Percentiles rank a stretch among this genome's conserved stretches.
phyloP scores from a whole-genome alignment of 108 stramenopile genomes.

The Skeletonema costatum region DNA sequence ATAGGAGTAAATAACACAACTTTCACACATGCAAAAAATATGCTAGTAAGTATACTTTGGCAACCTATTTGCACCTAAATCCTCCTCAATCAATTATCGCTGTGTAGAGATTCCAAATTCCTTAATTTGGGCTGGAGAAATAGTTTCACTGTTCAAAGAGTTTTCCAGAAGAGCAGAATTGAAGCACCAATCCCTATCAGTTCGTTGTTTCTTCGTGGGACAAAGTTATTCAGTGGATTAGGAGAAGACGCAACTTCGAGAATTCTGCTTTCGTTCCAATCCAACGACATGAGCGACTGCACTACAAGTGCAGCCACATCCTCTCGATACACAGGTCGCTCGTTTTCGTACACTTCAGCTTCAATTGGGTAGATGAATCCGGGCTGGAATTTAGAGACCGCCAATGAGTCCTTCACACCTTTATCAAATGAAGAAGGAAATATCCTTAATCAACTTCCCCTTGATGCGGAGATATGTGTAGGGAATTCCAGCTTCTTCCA shows the following conservation, averaged over 20 bases:
- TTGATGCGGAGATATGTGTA: constrained; percentile 66
- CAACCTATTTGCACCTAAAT: background rate
- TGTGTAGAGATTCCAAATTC: background rate
- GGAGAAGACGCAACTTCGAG: constrained; percentile 31
- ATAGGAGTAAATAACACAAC: background rate
- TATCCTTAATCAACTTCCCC: constrained; percentile 47
- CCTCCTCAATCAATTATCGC: background rate
- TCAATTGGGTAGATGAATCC: background rate
- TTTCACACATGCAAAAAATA: background rate
- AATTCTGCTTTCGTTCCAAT: constrained; percentile 65
- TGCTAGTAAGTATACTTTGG: background rate
- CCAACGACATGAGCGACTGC: constrained; percentile 68
- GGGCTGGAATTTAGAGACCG: constrained; percentile 11
- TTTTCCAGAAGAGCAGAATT: constrained; percentile 24
- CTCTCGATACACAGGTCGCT: constrained; percentile 53
- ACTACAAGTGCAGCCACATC: constrained; percentile 79
- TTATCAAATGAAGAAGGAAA: constrained; percentile 67
- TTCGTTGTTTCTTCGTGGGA: constrained; percentile 3
- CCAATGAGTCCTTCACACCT: constrained; percentile 60
- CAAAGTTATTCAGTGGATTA: background rate
- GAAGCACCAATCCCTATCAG: constrained; percentile 50
- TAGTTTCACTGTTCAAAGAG: background rate
- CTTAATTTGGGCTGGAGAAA: background rate
- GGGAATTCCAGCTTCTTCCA: constrained; percentile 55
- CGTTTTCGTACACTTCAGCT: constrained; percentile 1